Percentiles rank a stretch among this genome's conserved stretches.
These are phyloP conservation scores for Phytophthora cactorum DNA, from an alignment of 352 stramenopile genomes.

Conservation along the genomic window DNA sequence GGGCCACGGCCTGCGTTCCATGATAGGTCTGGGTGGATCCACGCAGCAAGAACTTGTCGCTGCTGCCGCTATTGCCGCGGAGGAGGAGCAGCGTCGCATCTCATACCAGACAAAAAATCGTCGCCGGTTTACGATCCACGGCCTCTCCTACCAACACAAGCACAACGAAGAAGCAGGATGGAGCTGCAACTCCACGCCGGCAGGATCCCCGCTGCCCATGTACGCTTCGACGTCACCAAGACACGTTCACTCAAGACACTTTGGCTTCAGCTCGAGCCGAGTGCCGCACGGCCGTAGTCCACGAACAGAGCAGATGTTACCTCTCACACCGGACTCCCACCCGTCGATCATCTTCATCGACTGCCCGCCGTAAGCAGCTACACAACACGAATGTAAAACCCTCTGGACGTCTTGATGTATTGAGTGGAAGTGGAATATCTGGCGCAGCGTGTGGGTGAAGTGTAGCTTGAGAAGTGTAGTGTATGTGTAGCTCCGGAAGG, in stretches of 20 bases:
- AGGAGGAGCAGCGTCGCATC: slow-evolving; percentile 28
- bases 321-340: slow-evolving; percentile 20
- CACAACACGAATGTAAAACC: not conserved
- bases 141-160: slow-evolving; percentile 26
- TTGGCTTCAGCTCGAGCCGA: slow-evolving; percentile 16
- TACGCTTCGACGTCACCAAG: slow-evolving; percentile 12
- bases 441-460: slow-evolving; percentile 6
- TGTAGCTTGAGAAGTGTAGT: slow-evolving; percentile 13
- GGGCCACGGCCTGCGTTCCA: slow-evolving; percentile 15
- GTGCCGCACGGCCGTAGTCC: slow-evolving; percentile 12
- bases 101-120: slow-evolving; percentile 32
- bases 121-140: slow-evolving; percentile 40
- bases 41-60: slow-evolving; percentile 19
- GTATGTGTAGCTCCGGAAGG: slow-evolving; percentile 13
- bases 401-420: slow-evolving; percentile 10
- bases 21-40: slow-evolving; percentile 15
- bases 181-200: slow-evolving; percentile 20
- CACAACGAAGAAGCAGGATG: slow-evolving; percentile 17
- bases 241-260: slow-evolving; percentile 12
- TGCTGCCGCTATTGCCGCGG: slow-evolving; percentile 9
- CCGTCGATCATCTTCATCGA: slow-evolving; percentile 48
- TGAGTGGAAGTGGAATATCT: slow-evolving; percentile 6
- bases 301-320: slow-evolving; percentile 10
- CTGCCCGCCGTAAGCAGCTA: slow-evolving; percentile 33
- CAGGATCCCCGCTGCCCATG: slow-evolving; percentile 23